Base-by-base conservation (phyloP, 139 green algal genomes). In the Auxenochlorella pyrenoidosa region DNA sequence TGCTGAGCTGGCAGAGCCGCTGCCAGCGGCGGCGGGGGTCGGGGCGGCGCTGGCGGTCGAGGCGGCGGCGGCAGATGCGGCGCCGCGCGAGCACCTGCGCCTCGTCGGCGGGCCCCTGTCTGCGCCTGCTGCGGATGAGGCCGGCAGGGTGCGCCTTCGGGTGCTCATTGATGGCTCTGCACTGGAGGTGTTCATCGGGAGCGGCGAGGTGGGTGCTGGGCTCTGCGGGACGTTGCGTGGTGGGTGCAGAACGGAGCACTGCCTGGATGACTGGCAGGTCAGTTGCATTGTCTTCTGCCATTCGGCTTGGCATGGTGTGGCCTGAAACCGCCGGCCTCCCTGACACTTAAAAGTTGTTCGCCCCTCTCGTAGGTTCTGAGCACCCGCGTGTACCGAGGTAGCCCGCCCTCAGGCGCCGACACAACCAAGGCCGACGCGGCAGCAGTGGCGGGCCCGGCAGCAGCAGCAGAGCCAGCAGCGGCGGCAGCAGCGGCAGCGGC, bases 81-180 rank as follows among this genome's bases (percentile, higher is more conserved):
- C 54, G 51, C n/a, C 59, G 26, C 60, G 30, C 71, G 41, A 63
- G 76, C 59, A 91, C 21, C 85, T 58, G 76, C 86, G 86, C 5
- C 41, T 91, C 13, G 89, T 97, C 30, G 95, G 94, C 13, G 94
- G 96, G 12, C 84, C 79, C 24, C 79, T 97, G 30, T 73, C 89
- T 16, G 80, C 88, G 88, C 83, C 75, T 78, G 24, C 80, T 12
- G 63, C 43, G 6, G 80, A 85, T 44, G 85, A 82, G 1, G 80
- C 88, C 0, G 88, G 90, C 26, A 66, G 73, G 24, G 86, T 97
- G 60, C 51, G 85, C 44, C 91, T 98, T 78, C 91, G 96, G 5
- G 60, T 98, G 3, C 83, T 98, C 60, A 75, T 98, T 32, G 96
- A 98, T 85, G 87, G 93, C 87, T 96, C 93, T 30, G 94, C 86